These are phyloP conservation scores for Cronartium ribicola DNA, from an alignment of 1,284 basidiomycete genomes.

Conservation along the genomic window DNA sequence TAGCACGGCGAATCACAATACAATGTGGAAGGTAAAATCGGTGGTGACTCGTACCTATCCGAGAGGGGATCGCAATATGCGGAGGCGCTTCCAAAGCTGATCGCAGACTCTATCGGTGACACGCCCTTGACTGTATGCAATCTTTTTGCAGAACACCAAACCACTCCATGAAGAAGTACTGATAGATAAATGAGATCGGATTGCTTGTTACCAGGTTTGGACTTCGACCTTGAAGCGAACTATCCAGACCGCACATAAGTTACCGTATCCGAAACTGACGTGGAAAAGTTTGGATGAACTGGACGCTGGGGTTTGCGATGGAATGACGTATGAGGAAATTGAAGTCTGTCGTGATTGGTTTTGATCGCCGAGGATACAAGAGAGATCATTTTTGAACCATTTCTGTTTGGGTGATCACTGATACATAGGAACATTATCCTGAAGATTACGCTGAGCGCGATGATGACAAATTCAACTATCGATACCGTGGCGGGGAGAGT, in stretches of 20 bases:
- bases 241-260: slow-evolving; percentile 76
- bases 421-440: slow-evolving; percentile 55
- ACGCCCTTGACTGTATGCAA: slow-evolving; percentile 66
- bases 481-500: slow-evolving; percentile 74
- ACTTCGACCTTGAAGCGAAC: slow-evolving; percentile 91
- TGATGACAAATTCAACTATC: slow-evolving; percentile 99
- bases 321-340: slow-evolving; percentile 99
- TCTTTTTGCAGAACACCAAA: background rate
- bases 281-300: slow-evolving; percentile 99
- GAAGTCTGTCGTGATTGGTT: slow-evolving; percentile 59
- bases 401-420: background rate
- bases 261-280: slow-evolving; percentile 86
- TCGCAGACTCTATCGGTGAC: slow-evolving; percentile 86
- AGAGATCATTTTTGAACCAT: background rate
- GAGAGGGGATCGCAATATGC: slow-evolving; percentile 80
- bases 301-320: slow-evolving; percentile 97
- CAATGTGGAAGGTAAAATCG: slow-evolving; percentile 95
- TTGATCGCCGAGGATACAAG: background rate
- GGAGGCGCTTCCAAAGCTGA: slow-evolving; percentile 73
- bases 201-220: slow-evolving; percentile 61
- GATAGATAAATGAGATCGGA: background rate
- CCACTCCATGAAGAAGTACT: background rate
- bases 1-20: slow-evolving; percentile 97
- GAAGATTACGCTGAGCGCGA: slow-evolving; percentile 99
- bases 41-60: slow-evolving; percentile 86